Evolutionary conservation across 306 rosid genomes (phyloP).

Genomic region (Hippophae rhamnoides): DNA sequence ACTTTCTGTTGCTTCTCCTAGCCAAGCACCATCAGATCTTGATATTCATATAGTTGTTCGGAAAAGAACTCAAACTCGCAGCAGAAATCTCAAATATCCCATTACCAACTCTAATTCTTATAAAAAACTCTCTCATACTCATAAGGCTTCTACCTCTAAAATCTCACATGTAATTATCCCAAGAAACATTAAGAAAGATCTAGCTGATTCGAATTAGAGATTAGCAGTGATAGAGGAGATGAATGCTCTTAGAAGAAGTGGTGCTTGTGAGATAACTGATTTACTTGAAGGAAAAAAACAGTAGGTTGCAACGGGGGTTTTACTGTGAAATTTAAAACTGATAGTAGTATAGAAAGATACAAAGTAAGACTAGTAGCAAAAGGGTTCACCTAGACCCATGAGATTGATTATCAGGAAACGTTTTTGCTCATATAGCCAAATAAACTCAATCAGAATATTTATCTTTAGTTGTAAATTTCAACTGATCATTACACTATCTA

Average conservation of each 20-base stretch:
- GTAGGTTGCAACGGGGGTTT: too few species aligned
- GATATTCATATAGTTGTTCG: background rate
- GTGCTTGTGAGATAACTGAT: background rate
- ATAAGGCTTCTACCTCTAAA: background rate
- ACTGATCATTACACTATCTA: too few species aligned
- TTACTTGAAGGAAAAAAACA: too few species aligned
- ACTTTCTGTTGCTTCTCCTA: too few species aligned
- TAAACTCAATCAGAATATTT: too few species aligned
- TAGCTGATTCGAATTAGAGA: background rate
- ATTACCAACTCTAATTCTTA: background rate
- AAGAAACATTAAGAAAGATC: background rate
- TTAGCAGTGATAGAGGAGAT: background rate
- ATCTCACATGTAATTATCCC: background rate
- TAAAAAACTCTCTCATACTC: background rate
- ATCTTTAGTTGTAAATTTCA: too few species aligned
- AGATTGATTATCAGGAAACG: too few species aligned
- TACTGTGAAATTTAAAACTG: too few species aligned
- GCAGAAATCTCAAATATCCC: background rate
- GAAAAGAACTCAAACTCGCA: background rate
- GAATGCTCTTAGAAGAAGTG: background rate
- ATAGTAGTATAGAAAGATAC: too few species aligned
- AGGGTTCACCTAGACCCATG: too few species aligned
- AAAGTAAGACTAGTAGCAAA: too few species aligned
- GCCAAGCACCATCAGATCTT: background rate
- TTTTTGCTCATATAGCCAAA: too few species aligned